Evolutionary conservation across 2,329 filamentous ascomycete genomes (phyloP).

Genomic region (Hymenoscyphus occultus): DNA sequence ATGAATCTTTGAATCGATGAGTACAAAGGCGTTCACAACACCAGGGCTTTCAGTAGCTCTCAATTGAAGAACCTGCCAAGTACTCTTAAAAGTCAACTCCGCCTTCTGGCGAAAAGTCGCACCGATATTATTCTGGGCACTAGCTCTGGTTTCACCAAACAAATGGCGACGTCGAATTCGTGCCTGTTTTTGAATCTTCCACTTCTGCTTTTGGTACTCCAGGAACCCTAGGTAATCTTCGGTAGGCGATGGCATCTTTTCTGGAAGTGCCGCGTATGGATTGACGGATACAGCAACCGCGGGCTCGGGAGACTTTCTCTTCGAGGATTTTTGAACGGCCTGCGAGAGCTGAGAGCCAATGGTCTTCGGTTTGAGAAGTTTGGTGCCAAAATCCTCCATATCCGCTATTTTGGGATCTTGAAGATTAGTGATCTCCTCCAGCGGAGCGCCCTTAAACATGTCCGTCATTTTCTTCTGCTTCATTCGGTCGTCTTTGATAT

Average conservation of each 20-base stretch:
- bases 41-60: conserved; percentile 79
- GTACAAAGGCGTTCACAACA: conserved; percentile 80
- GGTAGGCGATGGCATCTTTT: conserved; percentile 77
- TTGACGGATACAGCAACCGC: conserved; percentile 61
- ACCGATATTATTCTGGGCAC: conserved; percentile 62
- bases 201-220: conserved; percentile 95
- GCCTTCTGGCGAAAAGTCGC: conserved; percentile 86
- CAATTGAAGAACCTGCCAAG: conserved; percentile 92
- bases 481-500: conserved; percentile 93
- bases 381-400: conserved; percentile 77
- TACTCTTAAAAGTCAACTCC: conserved; percentile 83
- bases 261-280: conserved; percentile 78
- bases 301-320: conserved; percentile 71
- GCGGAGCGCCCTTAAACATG: conserved; percentile 70
- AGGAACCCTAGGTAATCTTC: conserved; percentile 87
- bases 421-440: conserved; percentile 70
- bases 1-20: conserved; percentile 93
- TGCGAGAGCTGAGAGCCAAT: conserved; percentile 50
- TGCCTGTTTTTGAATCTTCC: conserved; percentile 95
- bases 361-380: conserved; percentile 63
- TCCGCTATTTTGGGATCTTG: conserved; percentile 57
- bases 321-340: conserved; percentile 49
- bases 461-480: conserved; percentile 99
- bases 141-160: conserved; percentile 79
- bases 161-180: conserved; percentile 81